Evolutionary conservation across 108 stramenopile species (phyloP).

Genomic region (Phaeodactylum tricornutum): DNA sequence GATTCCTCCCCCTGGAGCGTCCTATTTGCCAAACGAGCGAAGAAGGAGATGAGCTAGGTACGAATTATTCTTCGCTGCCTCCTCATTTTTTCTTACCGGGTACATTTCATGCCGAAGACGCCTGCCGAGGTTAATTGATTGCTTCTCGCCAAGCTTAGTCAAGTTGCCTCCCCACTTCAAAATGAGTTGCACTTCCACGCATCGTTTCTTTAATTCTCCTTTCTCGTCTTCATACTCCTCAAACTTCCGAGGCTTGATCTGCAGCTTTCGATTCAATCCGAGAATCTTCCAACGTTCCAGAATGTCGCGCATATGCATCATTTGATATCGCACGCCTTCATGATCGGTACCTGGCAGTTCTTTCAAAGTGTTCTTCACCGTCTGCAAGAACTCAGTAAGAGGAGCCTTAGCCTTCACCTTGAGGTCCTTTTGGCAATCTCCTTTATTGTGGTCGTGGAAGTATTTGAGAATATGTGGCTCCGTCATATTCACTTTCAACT

Average conservation of each 20-base stretch:
- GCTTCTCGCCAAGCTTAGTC: slow-evolving; percentile 38
- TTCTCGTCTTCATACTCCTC: slow-evolving; percentile 29
- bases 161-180: slow-evolving; percentile 96
- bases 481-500: slow-evolving; percentile 90
- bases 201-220: slow-evolving; percentile 28
- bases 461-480: slow-evolving; percentile 71
- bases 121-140: slow-evolving; percentile 88
- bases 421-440: slow-evolving; percentile 77
- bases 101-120: slow-evolving; percentile 85
- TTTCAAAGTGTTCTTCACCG: slow-evolving; percentile 58
- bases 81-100: too few relatives aligned
- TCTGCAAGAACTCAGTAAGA: slow-evolving; percentile 80
- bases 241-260: slow-evolving; percentile 91
- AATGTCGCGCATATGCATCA: slow-evolving; percentile 81
- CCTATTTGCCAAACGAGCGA: too few relatives aligned
- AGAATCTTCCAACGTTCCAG: slow-evolving; percentile 85
- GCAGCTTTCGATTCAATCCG: slow-evolving; percentile 94
- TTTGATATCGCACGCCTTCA: slow-evolving; percentile 42
- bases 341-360: slow-evolving; percentile 9
- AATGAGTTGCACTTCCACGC: slow-evolving; percentile 80
- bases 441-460: slow-evolving; percentile 48
- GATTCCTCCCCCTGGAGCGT: slow-evolving; percentile 68
- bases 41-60: background rate
- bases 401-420: slow-evolving; percentile 88
- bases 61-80: slow-evolving; percentile 18